phyloP scores from a whole-genome alignment of 495 filamentous ascomycete species.

The Penicillium maclennaniae region DNA sequence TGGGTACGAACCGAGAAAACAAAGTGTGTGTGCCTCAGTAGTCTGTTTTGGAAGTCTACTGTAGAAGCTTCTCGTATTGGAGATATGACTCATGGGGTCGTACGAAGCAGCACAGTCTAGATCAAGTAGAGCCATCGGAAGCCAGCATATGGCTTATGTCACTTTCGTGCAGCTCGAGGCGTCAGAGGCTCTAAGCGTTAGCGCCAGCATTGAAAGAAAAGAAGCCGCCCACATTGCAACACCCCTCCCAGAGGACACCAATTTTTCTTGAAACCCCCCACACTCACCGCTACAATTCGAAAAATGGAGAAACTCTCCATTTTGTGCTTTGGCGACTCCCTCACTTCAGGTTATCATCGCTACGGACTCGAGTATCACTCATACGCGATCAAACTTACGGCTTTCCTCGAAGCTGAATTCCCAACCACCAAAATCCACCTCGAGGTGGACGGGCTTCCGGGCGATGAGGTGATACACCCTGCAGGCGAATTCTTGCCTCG shows the following conservation, averaged over 20 bases:
- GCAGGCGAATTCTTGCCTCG: conserved; percentile 39
- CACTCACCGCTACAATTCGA: too few species aligned
- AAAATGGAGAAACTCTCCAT: conserved; percentile 23
- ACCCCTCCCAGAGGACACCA: neutral
- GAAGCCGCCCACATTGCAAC: neutral
- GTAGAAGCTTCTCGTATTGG: neutral
- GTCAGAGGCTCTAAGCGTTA: neutral
- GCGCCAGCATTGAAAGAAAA: neutral
- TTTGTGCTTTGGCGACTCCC: conserved; percentile 63
- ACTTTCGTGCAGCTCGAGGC: neutral
- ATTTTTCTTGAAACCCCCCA: too few species aligned
- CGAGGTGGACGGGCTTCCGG: conserved; percentile 43
- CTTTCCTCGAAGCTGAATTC: conserved; percentile 15
- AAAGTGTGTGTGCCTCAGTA: too few species aligned
- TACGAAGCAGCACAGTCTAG: neutral
- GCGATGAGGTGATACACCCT: conserved; percentile 44
- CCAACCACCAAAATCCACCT: conserved; percentile 17
- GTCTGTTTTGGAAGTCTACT: too few species aligned
- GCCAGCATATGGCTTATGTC: neutral
- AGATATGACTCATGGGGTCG: neutral
- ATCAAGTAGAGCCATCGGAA: neutral
- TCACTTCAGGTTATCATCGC: conserved; percentile 53
- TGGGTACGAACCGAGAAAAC: too few species aligned
- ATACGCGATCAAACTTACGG: conserved; percentile 39
- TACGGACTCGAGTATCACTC: conserved; percentile 47